Evolutionary conservation across 768 basidiomycete species (phyloP), one percentile per base, ranked within the genome.

Genomic region (Naganishia friedmannii): DNA sequence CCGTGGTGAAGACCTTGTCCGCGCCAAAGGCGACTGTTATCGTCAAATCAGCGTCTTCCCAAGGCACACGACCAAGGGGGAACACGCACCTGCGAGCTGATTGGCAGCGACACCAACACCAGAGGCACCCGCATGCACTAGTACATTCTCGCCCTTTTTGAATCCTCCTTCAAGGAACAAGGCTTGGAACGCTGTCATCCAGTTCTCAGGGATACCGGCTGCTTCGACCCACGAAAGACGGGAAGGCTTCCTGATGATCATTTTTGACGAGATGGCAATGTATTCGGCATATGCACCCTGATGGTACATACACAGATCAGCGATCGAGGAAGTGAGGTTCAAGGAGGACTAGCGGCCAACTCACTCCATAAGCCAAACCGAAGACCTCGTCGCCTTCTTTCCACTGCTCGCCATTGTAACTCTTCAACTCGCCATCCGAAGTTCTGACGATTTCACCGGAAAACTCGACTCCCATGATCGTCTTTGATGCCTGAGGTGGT

Each of bases 241-340:
- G 31, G 79, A 77, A 8, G 93, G 92, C 80, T 97, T 96, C 71
- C 77, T 83, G 69, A 92, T 82, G 69, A 95, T 78, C 82, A 90
- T 86, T 2, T 85, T 86, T 70, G 87, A 83, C 9, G 85, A 83
- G 51, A 88, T 86, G 31, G 83, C 86, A 72, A 97, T 87, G 78
- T 88, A 94, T 79, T 94, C 90, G 42, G 93, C 92, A 76, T 93
- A 94, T 53, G 92, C 92, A 42, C 93, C 93, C 92, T 93, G 60
- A n/a, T 70, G 23, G 17, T 17, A n/a, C 15, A 51, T 26, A 51
- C 19, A 32, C 1, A 42, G 23, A n/a, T 39, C 63, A 53, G 48
- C 17, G 6, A 51, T 21, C 21, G 13, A 17, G 12, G 34, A 42
- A 53, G 7, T 32, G 26, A 39, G 12, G 65, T 69, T 23, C 39